Percentiles rank a stretch among this genome's conserved stretches.
Evolutionary conservation across 2,329 filamentous ascomycete species (phyloP).

Genomic region (Claviceps pusilla): DNA sequence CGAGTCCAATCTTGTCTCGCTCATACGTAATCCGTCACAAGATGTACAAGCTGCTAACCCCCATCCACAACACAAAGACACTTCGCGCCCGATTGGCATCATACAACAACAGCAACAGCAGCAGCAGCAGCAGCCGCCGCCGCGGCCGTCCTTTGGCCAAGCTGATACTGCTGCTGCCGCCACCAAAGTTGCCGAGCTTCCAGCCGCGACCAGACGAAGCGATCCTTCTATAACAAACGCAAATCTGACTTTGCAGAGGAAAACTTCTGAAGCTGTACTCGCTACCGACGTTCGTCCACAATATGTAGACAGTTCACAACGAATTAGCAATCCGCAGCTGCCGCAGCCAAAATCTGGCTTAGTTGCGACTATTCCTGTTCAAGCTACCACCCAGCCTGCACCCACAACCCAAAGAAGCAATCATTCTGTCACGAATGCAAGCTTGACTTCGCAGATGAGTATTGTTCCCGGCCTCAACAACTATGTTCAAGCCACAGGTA

Average conservation of each 20-base stretch:
- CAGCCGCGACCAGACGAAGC: not conserved
- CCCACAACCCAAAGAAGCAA: not conserved
- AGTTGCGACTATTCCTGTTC: not conserved
- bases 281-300: not conserved
- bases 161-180: not conserved
- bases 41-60: constrained; percentile 12
- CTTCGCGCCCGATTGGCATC: not conserved
- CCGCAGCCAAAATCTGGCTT: not conserved
- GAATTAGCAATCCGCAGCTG: not conserved
- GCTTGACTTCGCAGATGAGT: constrained; percentile 6
- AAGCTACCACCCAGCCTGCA: not conserved
- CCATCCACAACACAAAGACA: constrained; percentile 7
- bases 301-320: not conserved
- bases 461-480: constrained; percentile 20
- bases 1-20: constrained; percentile 33
- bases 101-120: no score
- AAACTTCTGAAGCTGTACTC: not conserved
- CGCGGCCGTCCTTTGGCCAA: not conserved
- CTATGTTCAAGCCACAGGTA: constrained; percentile 9
- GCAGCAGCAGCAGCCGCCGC: not conserved
- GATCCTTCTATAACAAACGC: not conserved
- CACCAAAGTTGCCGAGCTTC: not conserved
- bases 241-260: constrained; percentile 6
- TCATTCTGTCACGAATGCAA: constrained; percentile 2
- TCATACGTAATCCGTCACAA: constrained; percentile 31